phyloP scores from a whole-genome alignment of 176 grass and related monocot genomes.

The Oryza meyeriana region DNA sequence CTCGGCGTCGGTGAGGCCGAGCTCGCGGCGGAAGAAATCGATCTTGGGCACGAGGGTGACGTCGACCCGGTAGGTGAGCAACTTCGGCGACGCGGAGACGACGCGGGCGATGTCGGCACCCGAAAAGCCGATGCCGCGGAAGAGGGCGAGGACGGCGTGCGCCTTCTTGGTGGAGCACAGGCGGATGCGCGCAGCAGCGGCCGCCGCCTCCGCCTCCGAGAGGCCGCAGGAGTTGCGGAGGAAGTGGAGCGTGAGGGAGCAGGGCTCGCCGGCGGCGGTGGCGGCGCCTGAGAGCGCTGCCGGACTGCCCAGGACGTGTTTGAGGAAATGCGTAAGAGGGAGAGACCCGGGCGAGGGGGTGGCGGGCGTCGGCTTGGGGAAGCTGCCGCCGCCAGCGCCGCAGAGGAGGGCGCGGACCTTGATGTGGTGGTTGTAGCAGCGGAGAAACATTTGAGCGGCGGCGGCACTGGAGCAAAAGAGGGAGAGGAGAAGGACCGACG shows the following conservation, averaged over 20 bases:
- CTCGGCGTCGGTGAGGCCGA: conserved; percentile 24
- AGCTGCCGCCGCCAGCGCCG: neutral
- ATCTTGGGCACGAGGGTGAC: conserved; percentile 22
- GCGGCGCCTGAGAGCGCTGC: neutral
- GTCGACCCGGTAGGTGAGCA: conserved; percentile 3
- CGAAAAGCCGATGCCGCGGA: conserved; percentile 1
- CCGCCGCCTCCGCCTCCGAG: neutral
- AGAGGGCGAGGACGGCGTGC: conserved; percentile 12
- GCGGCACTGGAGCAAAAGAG: neutral
- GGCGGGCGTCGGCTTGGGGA: neutral
- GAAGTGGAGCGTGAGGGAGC: conserved; percentile 40
- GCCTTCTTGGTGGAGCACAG: conserved; percentile 29
- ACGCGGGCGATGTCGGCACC: neutral
- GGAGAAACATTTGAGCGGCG: conserved; percentile 17
- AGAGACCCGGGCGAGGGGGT: neutral
- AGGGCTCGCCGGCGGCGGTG: neutral
- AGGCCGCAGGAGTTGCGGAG: conserved; percentile 24
- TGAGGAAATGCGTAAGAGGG: conserved; percentile 31
- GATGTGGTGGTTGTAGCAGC: neutral
- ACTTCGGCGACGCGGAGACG: neutral
- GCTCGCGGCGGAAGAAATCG: conserved; percentile 48
- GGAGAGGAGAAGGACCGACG: neutral
- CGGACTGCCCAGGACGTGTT: neutral
- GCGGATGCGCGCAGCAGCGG: neutral
- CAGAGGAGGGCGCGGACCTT: neutral